Conservation (phyloP, 129 eudicot genomes). For the Ambrosia trifida region DNA sequence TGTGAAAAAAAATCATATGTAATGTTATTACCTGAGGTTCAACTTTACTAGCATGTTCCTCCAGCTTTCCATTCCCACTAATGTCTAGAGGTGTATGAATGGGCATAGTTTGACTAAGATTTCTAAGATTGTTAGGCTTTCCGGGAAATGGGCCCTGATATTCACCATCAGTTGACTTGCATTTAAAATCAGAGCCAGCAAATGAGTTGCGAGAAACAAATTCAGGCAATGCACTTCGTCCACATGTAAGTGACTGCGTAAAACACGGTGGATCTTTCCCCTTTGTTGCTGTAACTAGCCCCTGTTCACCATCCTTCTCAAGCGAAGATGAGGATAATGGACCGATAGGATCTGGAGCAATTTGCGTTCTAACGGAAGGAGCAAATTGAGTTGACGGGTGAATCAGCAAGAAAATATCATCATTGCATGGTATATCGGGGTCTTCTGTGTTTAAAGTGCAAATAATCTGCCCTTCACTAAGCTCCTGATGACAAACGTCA, state of each 20-base stretch:
- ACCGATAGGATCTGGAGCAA: constrained; percentile 35
- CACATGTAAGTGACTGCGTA: constrained; percentile 32
- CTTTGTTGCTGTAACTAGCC: constrained; percentile 30
- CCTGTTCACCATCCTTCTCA: constrained; percentile 49
- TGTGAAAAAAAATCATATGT: background rate
- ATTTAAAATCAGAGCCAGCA: constrained; percentile 29
- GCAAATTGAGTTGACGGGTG: constrained; percentile 63
- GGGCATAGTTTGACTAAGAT: constrained; percentile 42
- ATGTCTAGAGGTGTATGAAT: constrained; percentile 35
- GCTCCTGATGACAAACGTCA: constrained; percentile 39
- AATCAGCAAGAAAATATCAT: constrained; percentile 81
- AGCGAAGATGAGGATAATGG: constrained; percentile 44
- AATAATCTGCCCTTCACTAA: constrained; percentile 38
- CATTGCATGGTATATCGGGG: constrained; percentile 87
- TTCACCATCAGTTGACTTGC: constrained; percentile 44
- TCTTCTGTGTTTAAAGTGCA: constrained; percentile 79
- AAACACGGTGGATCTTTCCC: constrained; percentile 50
- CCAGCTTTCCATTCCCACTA: constrained; percentile 38
- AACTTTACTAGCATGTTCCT: constrained; percentile 46
- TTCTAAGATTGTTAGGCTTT: constrained; percentile 40
- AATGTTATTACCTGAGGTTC: constrained; percentile 40
- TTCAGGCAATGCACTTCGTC: constrained; percentile 23
- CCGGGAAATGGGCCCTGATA: constrained; percentile 32
- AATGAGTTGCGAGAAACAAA: no score
- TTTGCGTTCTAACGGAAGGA: constrained; percentile 41